These are phyloP conservation scores for Suillus brevipes DNA, from an alignment of 768 basidiomycete genomes.

Conservation along the genomic window DNA sequence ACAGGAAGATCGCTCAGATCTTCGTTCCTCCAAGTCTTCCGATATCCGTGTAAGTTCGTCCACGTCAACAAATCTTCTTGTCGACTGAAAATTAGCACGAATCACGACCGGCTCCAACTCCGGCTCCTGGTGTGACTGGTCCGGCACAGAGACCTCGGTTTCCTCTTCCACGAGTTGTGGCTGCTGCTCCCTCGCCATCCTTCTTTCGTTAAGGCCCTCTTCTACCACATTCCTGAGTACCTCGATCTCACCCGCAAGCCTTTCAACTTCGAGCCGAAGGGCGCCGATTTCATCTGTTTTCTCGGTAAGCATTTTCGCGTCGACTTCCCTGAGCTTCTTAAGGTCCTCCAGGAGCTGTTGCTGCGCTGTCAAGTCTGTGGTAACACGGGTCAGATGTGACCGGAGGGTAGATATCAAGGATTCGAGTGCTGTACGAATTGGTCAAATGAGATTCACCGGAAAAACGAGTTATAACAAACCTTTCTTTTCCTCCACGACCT, in stretches of 20 bases:
- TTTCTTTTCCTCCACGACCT: constrained; percentile 87
- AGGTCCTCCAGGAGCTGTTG: constrained; percentile 69
- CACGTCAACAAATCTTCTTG: constrained; percentile 48
- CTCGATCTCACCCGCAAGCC: constrained; percentile 82
- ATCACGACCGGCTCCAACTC: constrained; percentile 13
- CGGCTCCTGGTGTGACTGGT: constrained; percentile 18
- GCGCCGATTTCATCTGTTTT: constrained; percentile 67
- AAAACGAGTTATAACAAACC: constrained; percentile 46
- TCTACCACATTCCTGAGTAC: constrained; percentile 86
- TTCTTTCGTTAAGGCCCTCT: constrained; percentile 76
- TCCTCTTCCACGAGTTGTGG: constrained; percentile 13
- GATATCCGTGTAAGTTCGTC: constrained; percentile 65
- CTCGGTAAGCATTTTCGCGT: constrained; percentile 53
- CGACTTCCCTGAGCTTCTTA: constrained; percentile 60
- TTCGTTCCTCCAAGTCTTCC: constrained; percentile 65
- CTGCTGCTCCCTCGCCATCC: constrained; percentile 49
- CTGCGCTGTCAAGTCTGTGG: constrained; percentile 76
- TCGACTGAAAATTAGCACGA: constrained; percentile 9
- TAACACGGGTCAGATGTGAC: constrained; percentile 73
- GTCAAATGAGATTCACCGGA: constrained; percentile 11
- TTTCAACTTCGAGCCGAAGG: constrained; percentile 75
- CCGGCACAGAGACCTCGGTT: constrained; percentile 5
- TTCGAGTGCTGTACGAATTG: constrained; percentile 63
- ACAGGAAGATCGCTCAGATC: constrained; percentile 46
- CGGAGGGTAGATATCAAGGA: constrained; percentile 73